phyloP scores from a whole-genome alignment of 2,329 filamentous ascomycete species.

The Beauveria sp. region DNA sequence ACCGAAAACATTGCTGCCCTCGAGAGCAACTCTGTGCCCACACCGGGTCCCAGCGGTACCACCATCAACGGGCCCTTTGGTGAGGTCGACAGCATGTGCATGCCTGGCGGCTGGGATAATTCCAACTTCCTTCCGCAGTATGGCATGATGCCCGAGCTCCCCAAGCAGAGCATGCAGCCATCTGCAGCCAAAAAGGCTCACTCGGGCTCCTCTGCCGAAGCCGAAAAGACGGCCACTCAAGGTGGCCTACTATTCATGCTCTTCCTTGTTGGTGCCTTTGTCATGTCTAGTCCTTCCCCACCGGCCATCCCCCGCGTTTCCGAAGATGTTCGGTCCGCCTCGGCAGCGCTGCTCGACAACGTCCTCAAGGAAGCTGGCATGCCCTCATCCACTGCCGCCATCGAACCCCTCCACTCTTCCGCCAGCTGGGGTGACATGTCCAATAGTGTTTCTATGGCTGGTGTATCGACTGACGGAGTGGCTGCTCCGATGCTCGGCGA shows the following conservation, averaged over 20 bases:
- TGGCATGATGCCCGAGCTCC: conserved; percentile 48
- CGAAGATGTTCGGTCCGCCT: conserved; percentile 72
- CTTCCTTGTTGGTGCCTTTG: conserved; percentile 91
- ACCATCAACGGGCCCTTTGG: conserved; percentile 64
- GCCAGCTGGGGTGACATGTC: conserved; percentile 38
- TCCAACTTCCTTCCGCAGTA: conserved; percentile 65
- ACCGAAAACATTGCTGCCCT: conserved; percentile 63
- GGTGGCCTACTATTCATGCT: conserved; percentile 88
- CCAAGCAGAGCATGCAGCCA: conserved; percentile 52
- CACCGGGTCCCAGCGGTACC: conserved; percentile 42
- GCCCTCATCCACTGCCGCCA: conserved; percentile 31
- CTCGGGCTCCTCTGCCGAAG: conserved; percentile 25
- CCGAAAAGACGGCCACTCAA: conserved; percentile 62
- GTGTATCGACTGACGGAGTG: conserved; percentile 27
- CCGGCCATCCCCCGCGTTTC: conserved; percentile 69
- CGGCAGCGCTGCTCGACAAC: conserved; percentile 68
- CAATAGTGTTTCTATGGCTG: conserved; percentile 38
- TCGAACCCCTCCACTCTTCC: conserved; percentile 42
- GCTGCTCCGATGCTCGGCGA: conserved; percentile 56
- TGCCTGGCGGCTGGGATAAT: conserved; percentile 77
- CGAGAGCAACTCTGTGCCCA: conserved; percentile 47
- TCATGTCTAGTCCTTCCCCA: conserved; percentile 74
- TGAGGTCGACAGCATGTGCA: conserved; percentile 76
- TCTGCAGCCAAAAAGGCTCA: conserved; percentile 45
- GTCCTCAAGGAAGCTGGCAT: conserved; percentile 76